Conservation (phyloP, 169 alveolate genomes). For the Amoebophrya sp. region DNA sequence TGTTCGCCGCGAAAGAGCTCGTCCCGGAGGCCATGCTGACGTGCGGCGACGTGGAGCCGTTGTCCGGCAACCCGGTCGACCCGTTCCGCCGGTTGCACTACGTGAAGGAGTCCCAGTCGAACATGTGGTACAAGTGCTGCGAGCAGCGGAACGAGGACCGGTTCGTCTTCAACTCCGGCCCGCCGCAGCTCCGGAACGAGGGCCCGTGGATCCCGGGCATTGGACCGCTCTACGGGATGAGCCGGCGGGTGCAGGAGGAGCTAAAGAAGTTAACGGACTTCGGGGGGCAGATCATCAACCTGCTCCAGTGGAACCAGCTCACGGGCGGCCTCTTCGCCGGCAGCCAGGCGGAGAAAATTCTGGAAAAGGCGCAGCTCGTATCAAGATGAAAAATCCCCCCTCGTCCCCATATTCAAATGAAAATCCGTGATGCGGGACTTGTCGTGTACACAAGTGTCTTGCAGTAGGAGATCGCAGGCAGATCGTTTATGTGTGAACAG, state of each 20-base stretch:
- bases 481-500: too few relatives aligned
- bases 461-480: too few relatives aligned
- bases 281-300: neutral
- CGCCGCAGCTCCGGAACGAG: neutral
- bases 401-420: too few relatives aligned
- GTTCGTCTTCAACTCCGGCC: neutral
- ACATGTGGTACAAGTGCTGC: neutral
- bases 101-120: neutral
- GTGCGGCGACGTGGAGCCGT: neutral
- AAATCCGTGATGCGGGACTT: too few relatives aligned
- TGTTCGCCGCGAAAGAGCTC: neutral
- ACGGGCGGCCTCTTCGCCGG: neutral
- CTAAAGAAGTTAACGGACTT: neutral
- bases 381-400: too few relatives aligned
- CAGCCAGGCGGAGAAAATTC: neutral
- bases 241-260: neutral
- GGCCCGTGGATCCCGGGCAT: neutral
- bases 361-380: neutral
- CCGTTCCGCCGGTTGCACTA: neutral
- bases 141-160: neutral
- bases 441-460: too few relatives aligned
- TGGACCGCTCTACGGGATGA: neutral
- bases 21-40: neutral
- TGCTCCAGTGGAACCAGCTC: neutral
- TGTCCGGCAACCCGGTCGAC: neutral